These are phyloP conservation scores for Ascochyta viciae-villosae DNA, from an alignment of 2,329 filamentous ascomycete genomes.

Conservation along the genomic window DNA sequence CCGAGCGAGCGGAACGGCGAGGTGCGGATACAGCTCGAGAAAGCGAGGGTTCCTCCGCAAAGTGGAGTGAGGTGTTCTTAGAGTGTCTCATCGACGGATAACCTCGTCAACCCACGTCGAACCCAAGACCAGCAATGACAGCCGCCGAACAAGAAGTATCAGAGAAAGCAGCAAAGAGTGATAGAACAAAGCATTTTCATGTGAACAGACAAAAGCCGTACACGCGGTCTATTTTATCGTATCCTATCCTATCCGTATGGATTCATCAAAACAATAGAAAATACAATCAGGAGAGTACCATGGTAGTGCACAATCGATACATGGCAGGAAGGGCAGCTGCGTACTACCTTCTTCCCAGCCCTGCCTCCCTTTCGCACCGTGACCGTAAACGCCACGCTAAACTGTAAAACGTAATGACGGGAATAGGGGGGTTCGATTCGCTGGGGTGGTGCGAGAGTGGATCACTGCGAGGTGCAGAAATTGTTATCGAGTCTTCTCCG, in stretches of 20 bases:
- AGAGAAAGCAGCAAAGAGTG: not conserved
- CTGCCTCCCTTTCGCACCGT: not conserved
- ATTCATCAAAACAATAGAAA: not conserved
- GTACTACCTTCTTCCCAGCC: not conserved
- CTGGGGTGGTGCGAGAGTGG: too few relatives aligned
- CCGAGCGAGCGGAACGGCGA: not conserved
- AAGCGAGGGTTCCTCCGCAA: not conserved
- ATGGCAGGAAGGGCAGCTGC: not conserved
- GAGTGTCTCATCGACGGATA: constrained; percentile 5
- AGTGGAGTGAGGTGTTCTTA: constrained; percentile 2
- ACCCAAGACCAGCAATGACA: not conserved
- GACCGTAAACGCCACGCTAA: constrained; percentile 19
- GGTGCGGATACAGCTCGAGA: not conserved
- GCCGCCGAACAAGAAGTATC: not conserved
- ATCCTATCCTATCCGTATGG: not conserved
- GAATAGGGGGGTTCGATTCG: too few relatives aligned
- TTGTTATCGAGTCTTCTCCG: too few relatives aligned
- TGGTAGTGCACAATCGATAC: not conserved
- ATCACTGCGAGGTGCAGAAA: too few relatives aligned
- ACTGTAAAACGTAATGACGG: not conserved
- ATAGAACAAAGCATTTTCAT: not conserved
- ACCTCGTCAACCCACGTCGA: not conserved
- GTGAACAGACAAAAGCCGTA: not conserved
- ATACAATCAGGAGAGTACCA: not conserved
- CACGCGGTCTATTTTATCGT: not conserved